A percentile compares a stretch with the other conserved stretches of the same genome.
phyloP scores from a whole-genome alignment of 2,329 filamentous ascomycete species.

The Monilinia vaccinii-corymbosi region DNA sequence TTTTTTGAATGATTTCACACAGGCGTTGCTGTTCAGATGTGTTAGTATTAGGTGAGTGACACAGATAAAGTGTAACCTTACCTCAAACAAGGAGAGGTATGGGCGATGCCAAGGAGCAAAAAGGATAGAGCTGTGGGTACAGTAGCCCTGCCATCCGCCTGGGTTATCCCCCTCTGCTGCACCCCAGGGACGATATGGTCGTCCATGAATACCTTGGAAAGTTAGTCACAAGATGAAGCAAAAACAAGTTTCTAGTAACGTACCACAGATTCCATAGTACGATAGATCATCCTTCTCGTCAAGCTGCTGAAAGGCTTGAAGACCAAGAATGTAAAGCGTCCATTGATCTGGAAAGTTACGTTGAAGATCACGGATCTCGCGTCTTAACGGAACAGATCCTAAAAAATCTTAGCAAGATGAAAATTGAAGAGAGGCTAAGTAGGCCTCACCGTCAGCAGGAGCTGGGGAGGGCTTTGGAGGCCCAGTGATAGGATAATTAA shows the following conservation, averaged over 20 bases:
- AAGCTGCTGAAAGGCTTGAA: conserved; percentile 58
- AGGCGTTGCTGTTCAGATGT: conserved; percentile 41
- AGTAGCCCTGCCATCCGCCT: conserved; percentile 42
- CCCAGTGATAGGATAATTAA: conserved; percentile 19
- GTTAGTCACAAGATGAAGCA: conserved; percentile 28
- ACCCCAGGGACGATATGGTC: conserved; percentile 55
- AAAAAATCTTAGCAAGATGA: background rate
- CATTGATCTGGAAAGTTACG: conserved; percentile 52
- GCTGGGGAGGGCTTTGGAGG: conserved; percentile 13
- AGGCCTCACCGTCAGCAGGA: conserved; percentile 16
- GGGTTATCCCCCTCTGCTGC: conserved; percentile 35
- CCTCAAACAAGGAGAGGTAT: conserved; percentile 58
- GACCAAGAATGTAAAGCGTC: conserved; percentile 68
- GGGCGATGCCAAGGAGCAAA: conserved; percentile 81
- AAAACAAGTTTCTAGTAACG: background rate
- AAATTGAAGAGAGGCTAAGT: background rate
- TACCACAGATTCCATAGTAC: conserved; percentile 72
- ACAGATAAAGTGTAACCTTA: conserved; percentile 19
- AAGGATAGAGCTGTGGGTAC: conserved; percentile 63
- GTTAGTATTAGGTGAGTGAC: background rate
- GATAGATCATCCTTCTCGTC: conserved; percentile 58
- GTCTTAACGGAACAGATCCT: conserved; percentile 36
- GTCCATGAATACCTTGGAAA: conserved; percentile 61
- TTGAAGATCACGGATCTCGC: conserved; percentile 60
- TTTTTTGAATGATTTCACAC: conserved; percentile 34